Conservation (phyloP, 164 flowering plant species). For the Piper longum region DNA sequence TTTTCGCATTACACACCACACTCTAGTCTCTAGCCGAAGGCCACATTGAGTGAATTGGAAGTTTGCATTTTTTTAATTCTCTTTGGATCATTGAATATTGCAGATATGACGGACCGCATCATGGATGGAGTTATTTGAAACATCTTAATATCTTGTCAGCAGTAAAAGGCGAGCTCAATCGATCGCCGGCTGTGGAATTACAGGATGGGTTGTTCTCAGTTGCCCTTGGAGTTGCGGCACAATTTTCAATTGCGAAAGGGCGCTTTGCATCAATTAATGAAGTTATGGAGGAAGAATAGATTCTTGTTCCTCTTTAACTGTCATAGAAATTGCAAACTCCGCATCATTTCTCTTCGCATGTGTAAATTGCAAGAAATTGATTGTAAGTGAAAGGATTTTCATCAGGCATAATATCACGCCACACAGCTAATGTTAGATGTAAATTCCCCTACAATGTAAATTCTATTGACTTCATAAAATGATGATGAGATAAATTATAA, state of each 20-base stretch:
- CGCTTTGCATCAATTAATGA: constrained; percentile 63
- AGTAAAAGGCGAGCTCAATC: constrained; percentile 33
- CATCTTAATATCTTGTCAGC: constrained; percentile 69
- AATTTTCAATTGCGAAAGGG: constrained; percentile 68
- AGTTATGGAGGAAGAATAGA: constrained; percentile 19
- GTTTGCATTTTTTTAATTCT: not conserved
- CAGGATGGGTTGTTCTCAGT: constrained; percentile 80
- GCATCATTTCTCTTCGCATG: too few relatives aligned
- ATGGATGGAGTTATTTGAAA: constrained; percentile 89
- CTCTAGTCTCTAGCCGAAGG: too few relatives aligned
- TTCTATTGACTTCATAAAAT: too few relatives aligned
- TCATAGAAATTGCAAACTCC: too few relatives aligned
- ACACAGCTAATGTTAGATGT: too few relatives aligned
- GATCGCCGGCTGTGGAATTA: constrained; percentile 52
- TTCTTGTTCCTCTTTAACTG: too few relatives aligned
- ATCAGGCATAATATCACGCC: too few relatives aligned
- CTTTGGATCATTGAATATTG: not conserved
- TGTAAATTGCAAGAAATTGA: too few relatives aligned
- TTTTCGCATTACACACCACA: too few relatives aligned
- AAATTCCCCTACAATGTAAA: too few relatives aligned
- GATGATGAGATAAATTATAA: too few relatives aligned
- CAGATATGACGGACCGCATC: constrained; percentile 90
- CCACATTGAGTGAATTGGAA: not conserved
- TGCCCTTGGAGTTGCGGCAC: constrained; percentile 93
- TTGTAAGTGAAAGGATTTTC: too few relatives aligned